Conservation (phyloP, 2,329 filamentous ascomycete species). For the Tolypocladium capitatum region DNA sequence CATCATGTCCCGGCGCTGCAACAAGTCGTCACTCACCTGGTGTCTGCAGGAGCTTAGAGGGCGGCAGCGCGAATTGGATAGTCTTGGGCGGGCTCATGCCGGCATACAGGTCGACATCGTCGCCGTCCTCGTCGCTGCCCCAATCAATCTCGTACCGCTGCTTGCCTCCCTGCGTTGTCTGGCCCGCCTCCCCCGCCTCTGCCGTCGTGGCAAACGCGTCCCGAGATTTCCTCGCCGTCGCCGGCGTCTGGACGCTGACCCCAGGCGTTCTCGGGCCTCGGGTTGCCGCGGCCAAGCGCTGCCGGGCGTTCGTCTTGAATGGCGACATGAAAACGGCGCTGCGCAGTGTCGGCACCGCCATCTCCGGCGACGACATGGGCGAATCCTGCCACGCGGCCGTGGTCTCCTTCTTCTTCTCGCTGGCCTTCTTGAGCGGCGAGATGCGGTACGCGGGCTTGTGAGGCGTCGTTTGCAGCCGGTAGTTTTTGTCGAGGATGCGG, state of each 20-base stretch:
- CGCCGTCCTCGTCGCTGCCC: constrained; percentile 62
- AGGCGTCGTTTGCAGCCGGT: constrained; percentile 84
- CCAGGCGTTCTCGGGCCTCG: constrained; percentile 59
- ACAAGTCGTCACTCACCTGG: constrained; percentile 41
- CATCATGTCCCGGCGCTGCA: not conserved
- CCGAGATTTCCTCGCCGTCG: constrained; percentile 31
- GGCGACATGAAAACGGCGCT: constrained; percentile 79
- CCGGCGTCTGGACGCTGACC: constrained; percentile 71
- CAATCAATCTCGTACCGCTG: constrained; percentile 49
- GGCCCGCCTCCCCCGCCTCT: constrained; percentile 7
- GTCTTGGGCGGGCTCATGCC: constrained; percentile 89
- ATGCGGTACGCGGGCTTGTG: constrained; percentile 40
- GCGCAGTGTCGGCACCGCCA: constrained; percentile 68
- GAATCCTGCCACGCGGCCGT: constrained; percentile 38
- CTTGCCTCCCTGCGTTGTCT: constrained; percentile 8
- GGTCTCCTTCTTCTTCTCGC: constrained; percentile 18
- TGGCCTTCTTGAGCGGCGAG: constrained; percentile 28
- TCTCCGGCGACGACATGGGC: constrained; percentile 61
- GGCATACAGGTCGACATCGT: constrained; percentile 46
- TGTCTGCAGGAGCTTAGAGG: constrained; percentile 65
- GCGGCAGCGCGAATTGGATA: constrained; percentile 71
- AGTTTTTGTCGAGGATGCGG: constrained; percentile 88
- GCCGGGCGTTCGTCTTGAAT: constrained; percentile 31
- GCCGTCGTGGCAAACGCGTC: constrained; percentile 32
- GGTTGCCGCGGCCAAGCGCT: constrained; percentile 27